phyloP scores from a whole-genome alignment of 805 yeast species.

The Yarrowia phangngaensis region DNA sequence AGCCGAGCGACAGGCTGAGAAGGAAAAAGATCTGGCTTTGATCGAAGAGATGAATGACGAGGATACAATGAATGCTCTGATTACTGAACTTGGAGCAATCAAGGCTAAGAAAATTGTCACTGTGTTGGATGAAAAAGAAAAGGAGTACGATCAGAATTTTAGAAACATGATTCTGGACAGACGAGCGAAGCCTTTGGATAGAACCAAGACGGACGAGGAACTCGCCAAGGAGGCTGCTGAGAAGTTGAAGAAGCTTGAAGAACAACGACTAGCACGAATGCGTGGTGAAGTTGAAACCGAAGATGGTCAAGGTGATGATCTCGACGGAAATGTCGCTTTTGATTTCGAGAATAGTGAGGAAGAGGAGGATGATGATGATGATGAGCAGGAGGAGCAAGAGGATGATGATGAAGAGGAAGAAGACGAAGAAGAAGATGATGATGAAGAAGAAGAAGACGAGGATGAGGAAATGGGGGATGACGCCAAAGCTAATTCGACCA shows the following conservation, averaged over 20 bases:
- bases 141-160: conserved; percentile 40
- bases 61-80: conserved; percentile 38
- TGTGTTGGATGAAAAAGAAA: conserved; percentile 30
- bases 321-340: conserved; percentile 30
- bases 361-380: conserved; percentile 31
- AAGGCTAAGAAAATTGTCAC: conserved; percentile 24
- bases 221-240: conserved; percentile 39
- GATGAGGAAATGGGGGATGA: background rate
- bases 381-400: conserved; percentile 34
- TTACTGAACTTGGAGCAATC: conserved; percentile 35
- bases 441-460: background rate
- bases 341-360: conserved; percentile 3
- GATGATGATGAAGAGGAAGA: conserved; percentile 4
- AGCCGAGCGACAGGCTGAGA: conserved; percentile 42
- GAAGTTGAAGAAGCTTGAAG: conserved; percentile 37
- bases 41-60: conserved; percentile 41
- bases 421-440: conserved; percentile 49
- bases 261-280: conserved; percentile 42
- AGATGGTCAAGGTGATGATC: conserved; percentile 39
- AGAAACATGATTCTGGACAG: conserved; percentile 43
- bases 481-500: conserved; percentile 19
- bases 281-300: conserved; percentile 33
- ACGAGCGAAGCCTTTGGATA: conserved; percentile 43
- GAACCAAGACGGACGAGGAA: conserved; percentile 46
- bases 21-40: conserved; percentile 39